Percentiles rank a stretch among this genome's conserved stretches.
Conservation (phyloP, 2,329 filamentous ascomycete genomes). For the Hymenoscyphus occultus region DNA sequence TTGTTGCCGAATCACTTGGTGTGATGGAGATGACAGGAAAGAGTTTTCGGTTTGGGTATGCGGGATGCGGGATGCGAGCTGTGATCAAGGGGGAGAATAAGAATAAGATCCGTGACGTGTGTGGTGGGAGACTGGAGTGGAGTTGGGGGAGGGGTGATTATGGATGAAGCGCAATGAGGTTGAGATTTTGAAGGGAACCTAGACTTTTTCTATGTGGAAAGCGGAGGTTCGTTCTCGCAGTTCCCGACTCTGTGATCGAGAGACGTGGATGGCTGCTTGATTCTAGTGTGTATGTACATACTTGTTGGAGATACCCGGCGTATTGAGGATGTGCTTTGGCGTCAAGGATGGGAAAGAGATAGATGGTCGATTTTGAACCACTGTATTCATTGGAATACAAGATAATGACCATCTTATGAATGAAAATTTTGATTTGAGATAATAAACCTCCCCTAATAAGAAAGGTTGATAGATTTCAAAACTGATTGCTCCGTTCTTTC, state of each 20-base stretch:
- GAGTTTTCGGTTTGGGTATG: background rate
- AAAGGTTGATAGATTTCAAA: too few species aligned
- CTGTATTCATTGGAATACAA: too few species aligned
- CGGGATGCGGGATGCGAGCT: background rate
- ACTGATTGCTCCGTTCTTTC: too few species aligned
- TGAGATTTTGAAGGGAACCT: too few species aligned
- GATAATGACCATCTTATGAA: too few species aligned
- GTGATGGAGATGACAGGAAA: constrained; percentile 34
- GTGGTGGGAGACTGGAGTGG: background rate
- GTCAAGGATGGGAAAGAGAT: constrained; percentile 8
- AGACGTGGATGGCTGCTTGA: background rate
- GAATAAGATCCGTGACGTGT: background rate
- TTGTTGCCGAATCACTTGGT: constrained; percentile 89
- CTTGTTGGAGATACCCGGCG: constrained; percentile 11
- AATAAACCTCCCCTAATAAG: too few species aligned
- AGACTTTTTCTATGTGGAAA: background rate
- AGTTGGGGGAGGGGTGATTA: background rate
- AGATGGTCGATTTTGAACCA: background rate
- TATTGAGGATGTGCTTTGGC: constrained; percentile 4
- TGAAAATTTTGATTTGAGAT: too few species aligned
- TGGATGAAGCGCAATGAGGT: too few species aligned
- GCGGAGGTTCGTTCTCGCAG: background rate
- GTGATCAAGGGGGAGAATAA: too few species aligned
- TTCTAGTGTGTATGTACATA: background rate
- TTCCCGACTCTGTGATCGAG: background rate